These are phyloP conservation scores for Spinellus fusiger DNA, from an alignment of 192 early-diverging fungal species.

Conservation along the genomic window DNA sequence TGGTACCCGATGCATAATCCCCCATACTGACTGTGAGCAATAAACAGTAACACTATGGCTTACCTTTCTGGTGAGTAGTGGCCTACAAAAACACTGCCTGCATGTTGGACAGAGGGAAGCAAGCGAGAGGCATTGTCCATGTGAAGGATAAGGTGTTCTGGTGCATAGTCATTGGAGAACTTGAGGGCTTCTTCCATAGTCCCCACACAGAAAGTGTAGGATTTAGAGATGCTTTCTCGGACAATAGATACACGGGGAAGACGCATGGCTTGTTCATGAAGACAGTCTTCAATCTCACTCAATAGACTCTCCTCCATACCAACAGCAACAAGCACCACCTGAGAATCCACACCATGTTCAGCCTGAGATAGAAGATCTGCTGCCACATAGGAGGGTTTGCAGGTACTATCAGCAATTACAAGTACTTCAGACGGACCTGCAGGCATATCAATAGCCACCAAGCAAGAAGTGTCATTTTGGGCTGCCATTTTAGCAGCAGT, in stretches of 20 bases:
- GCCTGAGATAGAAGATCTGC: constrained; percentile 96
- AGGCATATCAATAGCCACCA: constrained; percentile 98
- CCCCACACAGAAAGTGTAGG: constrained; percentile 67
- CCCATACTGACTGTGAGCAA: constrained; percentile 62
- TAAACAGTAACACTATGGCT: background rate
- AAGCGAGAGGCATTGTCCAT: constrained; percentile 63
- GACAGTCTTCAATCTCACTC: constrained; percentile 69
- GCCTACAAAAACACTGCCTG: constrained; percentile 97
- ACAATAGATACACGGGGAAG: constrained; percentile 89
- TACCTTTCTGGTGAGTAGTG: constrained; percentile 92
- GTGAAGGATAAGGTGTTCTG: constrained; percentile 98
- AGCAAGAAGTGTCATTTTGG: constrained; percentile 88
- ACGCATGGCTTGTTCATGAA: constrained; percentile 74
- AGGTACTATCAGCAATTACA: constrained; percentile 87
- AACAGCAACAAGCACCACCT: constrained; percentile 92
- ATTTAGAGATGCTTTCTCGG: constrained; percentile 80
- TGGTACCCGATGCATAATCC: constrained; percentile 99
- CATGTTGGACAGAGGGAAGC: constrained; percentile 71
- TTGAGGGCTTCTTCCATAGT: constrained; percentile 69
- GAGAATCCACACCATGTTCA: constrained; percentile 94
- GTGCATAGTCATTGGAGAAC: constrained; percentile 96
- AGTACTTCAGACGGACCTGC: constrained; percentile 99
- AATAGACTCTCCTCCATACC: constrained; percentile 61
- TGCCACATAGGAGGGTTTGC: constrained; percentile 87
- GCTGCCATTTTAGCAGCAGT: constrained; percentile 98